A percentile compares a stretch with the other conserved stretches of the same genome.
Evolutionary conservation across 495 filamentous ascomycete species (phyloP).

Genomic region (Aspergillus cavernicola): DNA sequence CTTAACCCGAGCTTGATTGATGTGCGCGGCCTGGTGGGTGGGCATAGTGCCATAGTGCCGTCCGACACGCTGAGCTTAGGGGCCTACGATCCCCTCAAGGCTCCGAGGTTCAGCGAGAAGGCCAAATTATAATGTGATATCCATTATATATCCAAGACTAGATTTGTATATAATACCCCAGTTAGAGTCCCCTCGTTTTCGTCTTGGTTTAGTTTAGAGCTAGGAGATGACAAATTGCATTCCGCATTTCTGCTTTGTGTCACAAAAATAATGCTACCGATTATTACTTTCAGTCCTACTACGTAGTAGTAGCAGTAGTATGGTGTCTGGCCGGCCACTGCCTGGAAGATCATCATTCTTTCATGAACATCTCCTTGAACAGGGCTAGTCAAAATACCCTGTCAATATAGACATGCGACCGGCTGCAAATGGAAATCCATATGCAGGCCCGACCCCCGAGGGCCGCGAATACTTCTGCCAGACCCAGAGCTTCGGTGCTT

Average conservation of each 20-base stretch:
- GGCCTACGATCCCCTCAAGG: conserved; percentile 63
- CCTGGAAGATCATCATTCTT: too few relatives aligned
- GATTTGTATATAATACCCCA: conserved; percentile 10
- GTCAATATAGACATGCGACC: too few relatives aligned
- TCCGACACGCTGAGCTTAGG: conserved; percentile 61
- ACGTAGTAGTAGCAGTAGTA: too few relatives aligned
- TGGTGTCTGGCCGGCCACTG: too few relatives aligned
- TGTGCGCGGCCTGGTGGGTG: conserved; percentile 59
- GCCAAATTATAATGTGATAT: conserved; percentile 42
- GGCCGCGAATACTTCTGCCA: too few relatives aligned
- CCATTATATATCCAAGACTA: not conserved
- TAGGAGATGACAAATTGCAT: too few relatives aligned
- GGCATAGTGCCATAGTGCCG: conserved; percentile 66
- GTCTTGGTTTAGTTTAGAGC: not conserved
- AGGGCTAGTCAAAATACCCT: too few relatives aligned
- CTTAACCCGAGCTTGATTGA: conserved; percentile 78
- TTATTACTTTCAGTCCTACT: too few relatives aligned
- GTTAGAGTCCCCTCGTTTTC: not conserved
- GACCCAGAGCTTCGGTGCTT: too few relatives aligned
- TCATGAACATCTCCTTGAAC: too few relatives aligned
- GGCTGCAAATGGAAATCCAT: not conserved
- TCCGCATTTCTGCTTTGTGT: too few relatives aligned
- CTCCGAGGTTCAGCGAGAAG: conserved; percentile 57
- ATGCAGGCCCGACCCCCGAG: not conserved
- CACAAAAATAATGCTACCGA: too few relatives aligned